Evolutionary conservation across 2,329 filamentous ascomycete genomes (phyloP).

Genomic region (Nothopassalora personata): DNA sequence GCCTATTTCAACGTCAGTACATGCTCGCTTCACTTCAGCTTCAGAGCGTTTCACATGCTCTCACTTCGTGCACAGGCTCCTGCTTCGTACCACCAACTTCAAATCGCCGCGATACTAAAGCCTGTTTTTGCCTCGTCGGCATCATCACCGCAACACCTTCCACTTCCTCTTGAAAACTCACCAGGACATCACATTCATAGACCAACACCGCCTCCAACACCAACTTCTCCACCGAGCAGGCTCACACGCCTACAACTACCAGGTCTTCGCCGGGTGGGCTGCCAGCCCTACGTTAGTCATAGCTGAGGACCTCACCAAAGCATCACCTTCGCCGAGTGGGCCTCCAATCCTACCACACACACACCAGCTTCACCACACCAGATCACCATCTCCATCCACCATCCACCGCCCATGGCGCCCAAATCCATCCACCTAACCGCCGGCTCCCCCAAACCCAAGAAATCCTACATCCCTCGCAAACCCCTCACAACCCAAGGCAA

Average conservation of each 20-base stretch:
- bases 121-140: not conserved
- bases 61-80: not conserved
- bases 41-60: not conserved
- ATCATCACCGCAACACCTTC: not conserved
- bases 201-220: not conserved
- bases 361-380: not conserved
- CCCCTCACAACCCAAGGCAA: conserved; percentile 11
- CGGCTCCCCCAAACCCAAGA: not conserved
- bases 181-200: not conserved
- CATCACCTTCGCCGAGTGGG: not conserved
- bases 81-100: not conserved
- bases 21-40: not conserved
- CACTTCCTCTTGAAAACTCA: not conserved
- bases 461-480: not conserved
- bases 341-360: not conserved
- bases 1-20: not conserved
- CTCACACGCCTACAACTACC: not conserved
- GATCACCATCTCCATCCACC: not conserved
- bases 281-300: not conserved
- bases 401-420: not conserved
- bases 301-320: too few species aligned
- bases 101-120: not conserved
- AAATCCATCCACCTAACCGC: too few species aligned
- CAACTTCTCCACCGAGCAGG: not conserved
- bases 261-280: not conserved